Base-by-base conservation (phyloP, 2,329 filamentous ascomycete genomes). In the Allantophomopsis cytisporea region DNA sequence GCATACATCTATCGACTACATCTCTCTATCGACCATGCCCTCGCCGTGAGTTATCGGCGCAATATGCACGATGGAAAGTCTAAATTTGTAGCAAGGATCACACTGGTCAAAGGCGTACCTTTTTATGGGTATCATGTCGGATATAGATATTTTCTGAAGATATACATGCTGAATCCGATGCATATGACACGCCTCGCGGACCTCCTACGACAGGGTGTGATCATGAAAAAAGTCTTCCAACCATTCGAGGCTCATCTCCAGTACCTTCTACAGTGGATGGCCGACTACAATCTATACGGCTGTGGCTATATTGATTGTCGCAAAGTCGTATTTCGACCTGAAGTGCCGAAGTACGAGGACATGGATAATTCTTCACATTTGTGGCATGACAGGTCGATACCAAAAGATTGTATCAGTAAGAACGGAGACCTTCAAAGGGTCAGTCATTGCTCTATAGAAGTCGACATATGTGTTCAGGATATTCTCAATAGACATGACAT, bases 61-160 rank as follows among this genome's bases (percentile, higher is more conserved):
- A 83, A 89, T 60, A 68, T 75, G 21, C 73, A 81, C 54, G 73
- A 80, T 50, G 73, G 73, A 39, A 80, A 77, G 44, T 71, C 73
- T 33, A 69, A 60, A 52, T 95, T 83, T 55, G 87, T 96, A 31
- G 89, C 87, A 18, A 82, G 93, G 48, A 87, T 98, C 54, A 89
- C 83, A 6, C 66, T 95, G 5, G 82, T 93, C 46, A 96, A 98
- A 58, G 91, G 87, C 3, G 70, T 94, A 15, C 91, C 93, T 0
- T 98, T 95, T 62, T 98, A 94, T 56, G 93, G 91, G 14, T 96
- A 91, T 54, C 73, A 94, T 59, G 86, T 96, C 38, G 91, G 93
- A 40, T 94, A 94, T 59, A 78, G 73, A 34, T 83, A 83, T 59
- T 98, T 85, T 54, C 74, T 95, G 51, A 98, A 98, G 58, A 83